These are phyloP conservation scores for Aurantiochytrium sp. DNA, from an alignment of 108 stramenopile species.

Conservation along the genomic window DNA sequence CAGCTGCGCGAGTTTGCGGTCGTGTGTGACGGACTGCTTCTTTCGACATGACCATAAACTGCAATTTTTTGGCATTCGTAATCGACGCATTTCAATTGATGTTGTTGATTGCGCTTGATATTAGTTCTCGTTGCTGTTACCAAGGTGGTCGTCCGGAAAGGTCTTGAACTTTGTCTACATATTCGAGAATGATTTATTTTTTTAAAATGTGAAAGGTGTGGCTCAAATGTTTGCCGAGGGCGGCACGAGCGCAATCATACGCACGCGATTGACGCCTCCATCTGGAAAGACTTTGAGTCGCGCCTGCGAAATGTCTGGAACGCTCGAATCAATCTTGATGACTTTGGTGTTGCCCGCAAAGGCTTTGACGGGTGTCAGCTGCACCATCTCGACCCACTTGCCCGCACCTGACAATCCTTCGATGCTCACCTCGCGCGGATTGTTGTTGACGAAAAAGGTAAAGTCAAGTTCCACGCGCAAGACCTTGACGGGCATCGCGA, in stretches of 20 bases:
- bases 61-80: too few relatives aligned
- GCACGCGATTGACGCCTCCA: neutral
- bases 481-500: neutral
- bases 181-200: too few relatives aligned
- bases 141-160: too few relatives aligned
- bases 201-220: too few relatives aligned
- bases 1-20: neutral
- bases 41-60: neutral
- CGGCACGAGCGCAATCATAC: neutral
- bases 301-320: neutral
- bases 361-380: neutral
- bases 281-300: neutral
- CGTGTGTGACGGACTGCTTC: neutral
- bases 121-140: too few relatives aligned
- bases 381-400: neutral
- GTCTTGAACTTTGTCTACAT: too few relatives aligned
- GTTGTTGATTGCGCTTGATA: too few relatives aligned
- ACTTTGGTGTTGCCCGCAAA: neutral
- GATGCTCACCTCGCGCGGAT: neutral
- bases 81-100: too few relatives aligned
- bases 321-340: neutral
- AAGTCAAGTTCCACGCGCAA: neutral
- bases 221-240: neutral
- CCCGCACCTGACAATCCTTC: neutral
- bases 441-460: neutral